Percentiles rank a stretch among this genome's conserved stretches.
Evolutionary conservation across 352 stramenopile genomes (phyloP).

Genomic region (Globisporangium nagaii): DNA sequence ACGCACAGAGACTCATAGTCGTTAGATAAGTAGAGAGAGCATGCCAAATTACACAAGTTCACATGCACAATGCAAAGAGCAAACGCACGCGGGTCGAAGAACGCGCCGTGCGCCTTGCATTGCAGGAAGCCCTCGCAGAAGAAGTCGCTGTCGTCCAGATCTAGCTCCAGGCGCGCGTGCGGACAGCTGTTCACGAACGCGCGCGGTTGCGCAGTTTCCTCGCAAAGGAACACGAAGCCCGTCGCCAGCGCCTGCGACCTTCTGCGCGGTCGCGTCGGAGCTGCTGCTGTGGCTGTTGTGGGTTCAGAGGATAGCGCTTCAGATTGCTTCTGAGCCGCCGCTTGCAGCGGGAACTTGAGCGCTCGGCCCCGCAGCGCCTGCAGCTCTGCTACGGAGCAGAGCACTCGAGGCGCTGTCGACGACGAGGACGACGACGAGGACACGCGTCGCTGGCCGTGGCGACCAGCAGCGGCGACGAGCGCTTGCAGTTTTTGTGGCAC

Average conservation of each 20-base stretch:
- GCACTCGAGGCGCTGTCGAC: conserved; percentile 19
- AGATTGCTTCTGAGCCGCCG: not conserved
- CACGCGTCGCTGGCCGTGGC: not conserved
- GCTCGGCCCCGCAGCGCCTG: conserved; percentile 28
- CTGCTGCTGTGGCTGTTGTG: not conserved
- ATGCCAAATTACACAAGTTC: not conserved
- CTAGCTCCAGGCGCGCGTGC: conserved; percentile 66
- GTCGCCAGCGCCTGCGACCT: conserved; percentile 27
- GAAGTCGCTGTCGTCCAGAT: conserved; percentile 79
- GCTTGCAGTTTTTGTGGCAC: no score
- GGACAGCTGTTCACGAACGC: conserved; percentile 66
- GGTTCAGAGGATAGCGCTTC: not conserved
- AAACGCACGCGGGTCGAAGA: conserved; percentile 64
- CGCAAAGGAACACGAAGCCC: conserved; percentile 62
- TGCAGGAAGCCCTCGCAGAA: conserved; percentile 74
- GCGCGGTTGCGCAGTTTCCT: conserved; percentile 31
- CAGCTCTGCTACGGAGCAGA: conserved; percentile 57
- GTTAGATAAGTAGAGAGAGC: no score
- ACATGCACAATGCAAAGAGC: not conserved
- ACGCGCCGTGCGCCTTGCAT: conserved; percentile 76
- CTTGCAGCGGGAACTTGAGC: conserved; percentile 56
- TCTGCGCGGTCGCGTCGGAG: conserved; percentile 1
- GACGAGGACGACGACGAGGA: conserved; percentile 1
- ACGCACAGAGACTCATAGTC: no score
- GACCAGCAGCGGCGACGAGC: conserved; percentile 4